A percentile compares a stretch with the other conserved stretches of the same genome.
phyloP scores from a whole-genome alignment of 2,329 filamentous ascomycete genomes.

The Botrytis aclada region DNA sequence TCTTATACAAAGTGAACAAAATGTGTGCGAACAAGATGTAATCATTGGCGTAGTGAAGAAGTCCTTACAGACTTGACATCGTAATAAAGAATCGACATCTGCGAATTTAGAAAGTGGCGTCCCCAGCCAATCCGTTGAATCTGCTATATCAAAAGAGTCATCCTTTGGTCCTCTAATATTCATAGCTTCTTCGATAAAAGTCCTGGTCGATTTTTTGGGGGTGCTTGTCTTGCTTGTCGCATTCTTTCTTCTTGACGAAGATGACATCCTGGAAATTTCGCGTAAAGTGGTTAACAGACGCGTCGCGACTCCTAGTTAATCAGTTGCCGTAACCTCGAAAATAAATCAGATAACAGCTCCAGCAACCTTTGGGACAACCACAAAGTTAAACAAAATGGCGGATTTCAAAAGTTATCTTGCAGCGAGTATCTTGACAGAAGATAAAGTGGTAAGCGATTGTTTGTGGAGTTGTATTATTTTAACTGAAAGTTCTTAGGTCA shows the following conservation, averaged over 20 bases:
- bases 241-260: constrained; percentile 14
- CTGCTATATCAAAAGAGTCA: constrained; percentile 50
- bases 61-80: constrained; percentile 97
- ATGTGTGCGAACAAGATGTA: constrained; percentile 91
- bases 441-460: constrained; percentile 34
- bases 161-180: constrained; percentile 20
- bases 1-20: constrained; percentile 94
- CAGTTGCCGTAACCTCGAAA: not conserved
- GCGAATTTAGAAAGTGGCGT: constrained; percentile 66
- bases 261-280: constrained; percentile 25
- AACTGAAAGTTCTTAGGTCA: constrained; percentile 58
- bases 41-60: constrained; percentile 94
- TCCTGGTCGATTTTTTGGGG: not conserved
- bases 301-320: constrained; percentile 18
- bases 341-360: constrained; percentile 16
- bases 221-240: constrained; percentile 17
- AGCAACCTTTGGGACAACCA: constrained; percentile 15
- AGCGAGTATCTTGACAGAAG: constrained; percentile 37
- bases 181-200: constrained; percentile 17
- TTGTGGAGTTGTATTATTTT: not conserved
- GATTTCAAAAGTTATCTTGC: constrained; percentile 39
- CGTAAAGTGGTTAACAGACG: constrained; percentile 31
- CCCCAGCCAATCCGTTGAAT: constrained; percentile 80
- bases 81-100: constrained; percentile 76
- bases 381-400: constrained; percentile 29